Evolutionary conservation across 495 filamentous ascomycete species (phyloP).

Genomic region (Aspergillus affinis): DNA sequence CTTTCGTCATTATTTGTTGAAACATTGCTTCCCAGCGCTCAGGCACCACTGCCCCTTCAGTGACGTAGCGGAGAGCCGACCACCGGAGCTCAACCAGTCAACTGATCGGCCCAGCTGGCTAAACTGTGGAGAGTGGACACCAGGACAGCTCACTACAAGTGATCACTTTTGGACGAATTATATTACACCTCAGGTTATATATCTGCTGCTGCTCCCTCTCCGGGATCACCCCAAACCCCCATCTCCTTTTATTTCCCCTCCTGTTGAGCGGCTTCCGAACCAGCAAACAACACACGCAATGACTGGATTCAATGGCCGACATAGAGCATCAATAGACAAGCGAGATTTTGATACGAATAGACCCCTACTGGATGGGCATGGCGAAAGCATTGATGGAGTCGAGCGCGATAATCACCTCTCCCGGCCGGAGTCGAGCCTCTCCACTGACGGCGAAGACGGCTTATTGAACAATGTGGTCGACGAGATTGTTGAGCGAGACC

Average conservation of each 20-base stretch:
- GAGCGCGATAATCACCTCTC: conserved; percentile 24
- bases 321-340: conserved; percentile 45
- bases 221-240: background rate
- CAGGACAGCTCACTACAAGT: conserved; percentile 1
- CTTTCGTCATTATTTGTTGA: background rate
- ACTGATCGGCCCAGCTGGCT: conserved; percentile 2
- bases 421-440: conserved; percentile 17
- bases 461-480: conserved; percentile 62
- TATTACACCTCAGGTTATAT: background rate
- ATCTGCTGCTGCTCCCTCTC: background rate
- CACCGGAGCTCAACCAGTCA: conserved; percentile 4
- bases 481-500: conserved; percentile 58
- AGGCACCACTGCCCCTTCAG: background rate
- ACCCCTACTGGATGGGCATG: conserved; percentile 39
- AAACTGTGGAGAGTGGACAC: background rate
- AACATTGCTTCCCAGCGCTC: background rate
- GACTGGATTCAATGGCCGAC: conserved; percentile 29
- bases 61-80: conserved; percentile 13
- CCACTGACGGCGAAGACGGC: conserved; percentile 49
- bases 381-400: conserved; percentile 26
- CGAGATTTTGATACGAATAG: conserved; percentile 61
- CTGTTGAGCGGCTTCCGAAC: background rate
- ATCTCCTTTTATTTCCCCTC: background rate
- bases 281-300: conserved; percentile 20
- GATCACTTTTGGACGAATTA: background rate